Evolutionary conservation across 768 basidiomycete species (phyloP).

Genomic region (Panus rudis): DNA sequence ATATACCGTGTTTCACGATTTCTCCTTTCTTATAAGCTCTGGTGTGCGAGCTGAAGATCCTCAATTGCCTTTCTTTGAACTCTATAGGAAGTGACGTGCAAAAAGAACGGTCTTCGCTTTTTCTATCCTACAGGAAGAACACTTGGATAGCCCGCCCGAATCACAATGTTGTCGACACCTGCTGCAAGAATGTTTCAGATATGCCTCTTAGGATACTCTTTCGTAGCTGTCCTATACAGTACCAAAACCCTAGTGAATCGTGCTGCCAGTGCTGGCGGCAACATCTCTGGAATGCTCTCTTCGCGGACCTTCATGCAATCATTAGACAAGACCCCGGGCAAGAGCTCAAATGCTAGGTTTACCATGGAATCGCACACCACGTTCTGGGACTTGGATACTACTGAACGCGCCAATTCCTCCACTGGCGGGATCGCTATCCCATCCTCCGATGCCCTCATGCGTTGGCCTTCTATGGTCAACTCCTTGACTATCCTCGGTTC

Average conservation of each 20-base stretch:
- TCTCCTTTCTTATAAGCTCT: no score
- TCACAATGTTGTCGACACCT: no score
- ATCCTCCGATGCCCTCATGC: neutral
- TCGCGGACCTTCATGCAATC: constrained; percentile 5
- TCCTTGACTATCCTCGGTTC: neutral
- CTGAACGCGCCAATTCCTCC: neutral
- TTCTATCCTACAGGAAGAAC: no score
- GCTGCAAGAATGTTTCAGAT: constrained; percentile 6
- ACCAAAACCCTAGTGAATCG: constrained; percentile 19
- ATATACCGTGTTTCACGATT: no score
- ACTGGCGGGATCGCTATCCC: neutral
- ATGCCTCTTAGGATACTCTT: constrained; percentile 16
- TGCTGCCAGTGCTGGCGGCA: neutral
- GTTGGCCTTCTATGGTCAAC: constrained; percentile 1
- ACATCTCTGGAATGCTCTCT: constrained; percentile 2
- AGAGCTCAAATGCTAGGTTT: constrained; percentile 7
- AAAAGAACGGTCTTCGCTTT: no score
- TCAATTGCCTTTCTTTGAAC: no score
- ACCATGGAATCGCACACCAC: constrained; percentile 3
- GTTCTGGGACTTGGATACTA: neutral
- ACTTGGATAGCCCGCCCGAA: no score
- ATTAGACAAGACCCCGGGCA: constrained; percentile 6
- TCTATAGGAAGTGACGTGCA: no score
- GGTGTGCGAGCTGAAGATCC: no score
- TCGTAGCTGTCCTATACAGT: constrained; percentile 25